phyloP scores from a whole-genome alignment of 805 yeast genomes.

The Wickerhamomyces rabaulensis region DNA sequence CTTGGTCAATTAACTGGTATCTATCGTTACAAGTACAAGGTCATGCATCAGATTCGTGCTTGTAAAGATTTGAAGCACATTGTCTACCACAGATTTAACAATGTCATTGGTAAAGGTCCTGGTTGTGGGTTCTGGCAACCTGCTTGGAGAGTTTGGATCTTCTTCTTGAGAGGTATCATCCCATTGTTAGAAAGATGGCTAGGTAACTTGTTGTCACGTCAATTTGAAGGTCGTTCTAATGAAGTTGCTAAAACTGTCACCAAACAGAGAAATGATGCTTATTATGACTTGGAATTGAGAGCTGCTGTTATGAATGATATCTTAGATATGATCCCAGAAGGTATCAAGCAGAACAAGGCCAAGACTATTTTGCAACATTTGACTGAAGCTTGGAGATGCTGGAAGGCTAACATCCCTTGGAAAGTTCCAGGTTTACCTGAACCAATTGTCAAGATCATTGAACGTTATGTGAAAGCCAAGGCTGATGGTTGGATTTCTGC shows the following conservation, averaged over 20 bases:
- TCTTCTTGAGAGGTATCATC: slow-evolving; percentile 83
- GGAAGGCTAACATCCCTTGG: slow-evolving; percentile 99
- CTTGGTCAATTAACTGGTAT: slow-evolving; percentile 95
- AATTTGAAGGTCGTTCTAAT: slow-evolving; percentile 93
- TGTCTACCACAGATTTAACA: slow-evolving; percentile 79
- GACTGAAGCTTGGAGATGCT: slow-evolving; percentile 98
- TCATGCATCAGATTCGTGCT: slow-evolving; percentile 96
- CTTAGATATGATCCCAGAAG: slow-evolving; percentile 95
- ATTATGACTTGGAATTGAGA: slow-evolving; percentile 87
- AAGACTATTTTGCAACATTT: slow-evolving; percentile 87
- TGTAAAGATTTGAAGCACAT: slow-evolving; percentile 95
- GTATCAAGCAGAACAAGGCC: slow-evolving; percentile 80
- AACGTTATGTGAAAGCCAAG: slow-evolving; percentile 86
- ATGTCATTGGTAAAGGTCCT: slow-evolving; percentile 91
- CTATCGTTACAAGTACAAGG: slow-evolving; percentile 93
- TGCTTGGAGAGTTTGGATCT: slow-evolving; percentile 96
- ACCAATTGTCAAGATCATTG: slow-evolving; percentile 81
- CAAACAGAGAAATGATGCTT: slow-evolving; percentile 92
- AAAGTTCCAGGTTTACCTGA: slow-evolving; percentile 93
- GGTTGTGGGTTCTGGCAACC: slow-evolving; percentile 99
- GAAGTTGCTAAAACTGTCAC: slow-evolving; percentile 92
- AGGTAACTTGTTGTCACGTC: slow-evolving; percentile 85
- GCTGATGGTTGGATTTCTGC: slow-evolving; percentile 96
- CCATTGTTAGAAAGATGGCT: slow-evolving; percentile 94
- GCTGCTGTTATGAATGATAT: slow-evolving; percentile 96